Evolutionary conservation across 306 rosid genomes (phyloP).

Genomic region (Fragaria ananassa): DNA sequence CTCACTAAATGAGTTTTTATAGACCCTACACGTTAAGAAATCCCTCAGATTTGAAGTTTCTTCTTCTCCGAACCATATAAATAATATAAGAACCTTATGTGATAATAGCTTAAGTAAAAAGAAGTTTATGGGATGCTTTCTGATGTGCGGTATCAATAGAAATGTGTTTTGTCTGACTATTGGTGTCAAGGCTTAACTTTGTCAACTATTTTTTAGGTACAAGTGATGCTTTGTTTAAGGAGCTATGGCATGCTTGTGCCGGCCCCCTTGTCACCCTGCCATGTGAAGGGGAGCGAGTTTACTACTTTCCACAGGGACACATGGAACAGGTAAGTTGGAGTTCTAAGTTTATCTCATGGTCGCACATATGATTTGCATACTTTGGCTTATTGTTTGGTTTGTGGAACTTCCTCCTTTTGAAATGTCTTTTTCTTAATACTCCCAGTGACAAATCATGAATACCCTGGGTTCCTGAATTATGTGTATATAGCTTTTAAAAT

Average conservation of each 20-base stretch:
- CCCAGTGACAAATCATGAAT: not conserved
- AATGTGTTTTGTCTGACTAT: not conserved
- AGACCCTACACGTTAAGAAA: not conserved
- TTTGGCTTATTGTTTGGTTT: not conserved
- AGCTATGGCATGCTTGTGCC: slow-evolving; percentile 99
- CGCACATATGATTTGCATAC: not conserved
- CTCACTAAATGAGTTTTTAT: not conserved
- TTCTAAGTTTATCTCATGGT: not conserved
- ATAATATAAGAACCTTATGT: not conserved
- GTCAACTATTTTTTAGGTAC: slow-evolving; percentile 41
- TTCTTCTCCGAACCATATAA: not conserved
- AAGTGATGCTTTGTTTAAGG: slow-evolving; percentile 78
- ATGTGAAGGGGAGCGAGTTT: slow-evolving; percentile 81
- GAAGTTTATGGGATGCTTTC: not conserved
- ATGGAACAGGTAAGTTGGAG: slow-evolving; percentile 81
- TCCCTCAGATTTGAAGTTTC: not conserved
- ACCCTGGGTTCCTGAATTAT: not conserved
- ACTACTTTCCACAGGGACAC: slow-evolving; percentile 97
- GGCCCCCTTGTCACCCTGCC: slow-evolving; percentile 99
- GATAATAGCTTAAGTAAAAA: not conserved
- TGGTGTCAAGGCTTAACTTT: not conserved
- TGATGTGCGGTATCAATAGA: not conserved
- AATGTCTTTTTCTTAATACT: not conserved
- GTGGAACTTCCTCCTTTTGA: not conserved
- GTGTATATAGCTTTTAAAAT: not conserved